These are phyloP conservation scores for Candida tropicalis DNA, from an alignment of 1,139 yeast species.

Conservation along the genomic window DNA sequence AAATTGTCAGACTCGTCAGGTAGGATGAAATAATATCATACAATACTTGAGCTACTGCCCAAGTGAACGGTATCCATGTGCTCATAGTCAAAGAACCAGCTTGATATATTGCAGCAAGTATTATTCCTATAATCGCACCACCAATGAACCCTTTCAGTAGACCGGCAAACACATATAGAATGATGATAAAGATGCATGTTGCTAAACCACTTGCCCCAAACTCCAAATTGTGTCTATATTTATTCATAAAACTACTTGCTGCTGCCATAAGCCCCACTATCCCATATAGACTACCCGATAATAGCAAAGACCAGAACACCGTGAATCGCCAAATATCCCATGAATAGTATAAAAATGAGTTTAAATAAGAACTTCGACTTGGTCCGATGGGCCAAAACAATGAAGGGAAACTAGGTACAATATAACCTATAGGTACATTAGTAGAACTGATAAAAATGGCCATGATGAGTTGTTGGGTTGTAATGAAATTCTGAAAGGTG, in stretches of 20 bases:
- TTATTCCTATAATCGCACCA: constrained; percentile 76
- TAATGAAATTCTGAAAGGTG: not conserved
- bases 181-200: constrained; percentile 37
- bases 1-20: constrained; percentile 41
- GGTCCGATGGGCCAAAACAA: constrained; percentile 70
- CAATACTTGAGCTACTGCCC: constrained; percentile 69
- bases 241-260: constrained; percentile 31
- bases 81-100: constrained; percentile 84
- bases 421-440: constrained; percentile 77
- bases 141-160: constrained; percentile 65
- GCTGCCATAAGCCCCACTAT: constrained; percentile 70
- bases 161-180: constrained; percentile 53
- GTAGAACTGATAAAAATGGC: constrained; percentile 38
- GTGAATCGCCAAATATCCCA: constrained; percentile 86
- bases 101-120: constrained; percentile 63
- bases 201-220: constrained; percentile 16
- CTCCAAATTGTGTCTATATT: constrained; percentile 22
- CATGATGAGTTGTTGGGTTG: constrained; percentile 8
- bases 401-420: constrained; percentile 79
- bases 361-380: constrained; percentile 40
- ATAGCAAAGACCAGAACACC: constrained; percentile 74
- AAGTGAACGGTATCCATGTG: constrained; percentile 89
- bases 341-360: constrained; percentile 66
- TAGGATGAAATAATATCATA: constrained; percentile 70
- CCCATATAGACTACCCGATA: constrained; percentile 63